Conservation (phyloP, 257 asterid genomes). For the Solanum raphanifolium region DNA sequence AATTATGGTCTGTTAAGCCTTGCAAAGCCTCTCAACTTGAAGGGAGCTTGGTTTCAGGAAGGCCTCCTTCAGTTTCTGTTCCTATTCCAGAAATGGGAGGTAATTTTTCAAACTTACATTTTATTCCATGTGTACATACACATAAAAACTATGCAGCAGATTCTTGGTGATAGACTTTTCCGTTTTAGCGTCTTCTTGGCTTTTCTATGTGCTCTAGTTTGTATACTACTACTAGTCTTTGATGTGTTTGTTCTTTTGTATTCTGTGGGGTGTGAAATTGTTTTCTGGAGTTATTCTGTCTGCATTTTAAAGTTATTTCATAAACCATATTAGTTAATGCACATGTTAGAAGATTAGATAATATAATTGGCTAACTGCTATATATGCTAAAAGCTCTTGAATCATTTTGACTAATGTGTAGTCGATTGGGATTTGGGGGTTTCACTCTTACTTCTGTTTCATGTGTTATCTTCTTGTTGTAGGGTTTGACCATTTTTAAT, state of each 20-base stretch:
- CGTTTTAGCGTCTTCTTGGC: neutral
- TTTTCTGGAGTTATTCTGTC: neutral
- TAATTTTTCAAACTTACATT: neutral
- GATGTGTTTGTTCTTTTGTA: neutral
- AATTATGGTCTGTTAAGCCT: slow-evolving; percentile 29
- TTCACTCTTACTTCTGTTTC: neutral
- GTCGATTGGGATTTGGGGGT: neutral
- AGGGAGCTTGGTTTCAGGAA: slow-evolving; percentile 58
- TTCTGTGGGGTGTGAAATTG: neutral
- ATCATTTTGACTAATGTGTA: neutral
- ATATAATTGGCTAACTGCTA: neutral
- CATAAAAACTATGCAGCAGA: neutral
- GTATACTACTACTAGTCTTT: neutral
- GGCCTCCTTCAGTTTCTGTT: slow-evolving; percentile 46
- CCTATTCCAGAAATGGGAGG: slow-evolving; percentile 44
- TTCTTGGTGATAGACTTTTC: neutral
- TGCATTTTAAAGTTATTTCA: neutral
- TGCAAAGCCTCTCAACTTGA: slow-evolving; percentile 47
- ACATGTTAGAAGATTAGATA: neutral
- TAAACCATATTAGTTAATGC: neutral
- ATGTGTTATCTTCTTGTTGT: neutral
- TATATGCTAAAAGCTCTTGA: neutral
- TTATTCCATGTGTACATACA: neutral
- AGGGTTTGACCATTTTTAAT: neutral
- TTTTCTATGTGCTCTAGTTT: neutral